A percentile compares a stretch with the other conserved stretches of the same genome.
phyloP scores from a whole-genome alignment of 1,284 basidiomycete genomes.

The Cryptococcus sp. region DNA sequence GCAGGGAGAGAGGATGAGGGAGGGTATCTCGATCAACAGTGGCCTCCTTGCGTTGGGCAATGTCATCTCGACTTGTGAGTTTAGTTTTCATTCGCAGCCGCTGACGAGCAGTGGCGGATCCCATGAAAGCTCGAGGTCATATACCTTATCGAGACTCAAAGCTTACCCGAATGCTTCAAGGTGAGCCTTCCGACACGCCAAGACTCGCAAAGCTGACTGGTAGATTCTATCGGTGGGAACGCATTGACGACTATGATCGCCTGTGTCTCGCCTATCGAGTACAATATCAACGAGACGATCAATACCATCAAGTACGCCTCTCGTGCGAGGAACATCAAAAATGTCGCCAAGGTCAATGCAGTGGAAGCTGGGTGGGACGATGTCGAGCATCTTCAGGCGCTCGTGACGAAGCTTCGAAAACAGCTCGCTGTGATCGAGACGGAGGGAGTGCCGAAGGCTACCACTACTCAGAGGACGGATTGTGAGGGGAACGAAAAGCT shows the following conservation, averaged over 20 bases:
- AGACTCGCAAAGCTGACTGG: background rate
- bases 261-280: slow-evolving; percentile 87
- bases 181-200: slow-evolving; percentile 4
- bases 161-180: slow-evolving; percentile 81
- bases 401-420: slow-evolving; percentile 73
- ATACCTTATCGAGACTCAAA: slow-evolving; percentile 97
- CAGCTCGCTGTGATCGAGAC: slow-evolving; percentile 62
- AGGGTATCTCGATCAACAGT: slow-evolving; percentile 95
- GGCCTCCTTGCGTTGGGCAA: slow-evolving; percentile 94
- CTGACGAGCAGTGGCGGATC: slow-evolving; percentile 69
- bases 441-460: slow-evolving; percentile 2
- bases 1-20: slow-evolving; percentile 89
- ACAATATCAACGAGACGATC: slow-evolving; percentile 89
- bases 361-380: slow-evolving; percentile 98
- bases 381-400: slow-evolving; percentile 88
- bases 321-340: slow-evolving; percentile 95
- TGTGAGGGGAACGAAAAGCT: slow-evolving; percentile 74
- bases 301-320: slow-evolving; percentile 99
- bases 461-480: slow-evolving; percentile 12
- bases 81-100: background rate
- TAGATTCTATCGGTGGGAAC: slow-evolving; percentile 94
- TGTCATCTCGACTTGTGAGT: slow-evolving; percentile 75
- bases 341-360: slow-evolving; percentile 84
- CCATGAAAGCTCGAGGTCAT: slow-evolving; percentile 59
- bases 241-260: slow-evolving; percentile 98